Conservation (phyloP, 2,329 filamentous ascomycete genomes). For the Chaetothyriales sp. region DNA sequence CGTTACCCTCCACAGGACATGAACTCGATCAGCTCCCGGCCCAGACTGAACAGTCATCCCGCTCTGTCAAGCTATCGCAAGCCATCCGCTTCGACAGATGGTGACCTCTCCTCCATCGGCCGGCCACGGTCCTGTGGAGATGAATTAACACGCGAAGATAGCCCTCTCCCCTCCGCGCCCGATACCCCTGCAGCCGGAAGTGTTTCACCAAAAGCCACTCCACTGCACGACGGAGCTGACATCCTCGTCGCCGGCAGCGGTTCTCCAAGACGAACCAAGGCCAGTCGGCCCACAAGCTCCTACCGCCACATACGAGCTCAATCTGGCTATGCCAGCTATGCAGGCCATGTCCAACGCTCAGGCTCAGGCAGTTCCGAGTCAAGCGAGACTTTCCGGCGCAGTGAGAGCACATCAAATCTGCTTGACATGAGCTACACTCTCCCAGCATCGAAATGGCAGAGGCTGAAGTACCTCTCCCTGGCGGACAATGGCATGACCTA, state of each 20-base stretch:
- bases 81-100: background rate
- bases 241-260: conserved; percentile 48
- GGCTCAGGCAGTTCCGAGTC: conserved; percentile 89
- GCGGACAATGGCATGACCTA: conserved; percentile 81
- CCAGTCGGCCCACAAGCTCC: conserved; percentile 55
- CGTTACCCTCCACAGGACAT: background rate
- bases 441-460: conserved; percentile 82
- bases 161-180: conserved; percentile 1
- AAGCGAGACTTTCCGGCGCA: conserved; percentile 39
- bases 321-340: conserved; percentile 57
- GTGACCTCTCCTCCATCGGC: background rate
- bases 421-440: conserved; percentile 50
- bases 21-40: background rate
- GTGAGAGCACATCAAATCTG: conserved; percentile 64
- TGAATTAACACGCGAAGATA: background rate
- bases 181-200: background rate
- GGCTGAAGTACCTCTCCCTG: conserved; percentile 78
- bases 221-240: conserved; percentile 1
- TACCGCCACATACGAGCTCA: conserved; percentile 49
- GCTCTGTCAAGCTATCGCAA: background rate
- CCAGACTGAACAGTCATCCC: background rate
- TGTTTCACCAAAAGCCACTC: background rate
- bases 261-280: conserved; percentile 63
- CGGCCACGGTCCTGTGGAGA: background rate
- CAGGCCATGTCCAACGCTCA: conserved; percentile 48